phyloP scores from a whole-genome alignment of 129 eudicot species.

The Gnaphalium uliginosum region DNA sequence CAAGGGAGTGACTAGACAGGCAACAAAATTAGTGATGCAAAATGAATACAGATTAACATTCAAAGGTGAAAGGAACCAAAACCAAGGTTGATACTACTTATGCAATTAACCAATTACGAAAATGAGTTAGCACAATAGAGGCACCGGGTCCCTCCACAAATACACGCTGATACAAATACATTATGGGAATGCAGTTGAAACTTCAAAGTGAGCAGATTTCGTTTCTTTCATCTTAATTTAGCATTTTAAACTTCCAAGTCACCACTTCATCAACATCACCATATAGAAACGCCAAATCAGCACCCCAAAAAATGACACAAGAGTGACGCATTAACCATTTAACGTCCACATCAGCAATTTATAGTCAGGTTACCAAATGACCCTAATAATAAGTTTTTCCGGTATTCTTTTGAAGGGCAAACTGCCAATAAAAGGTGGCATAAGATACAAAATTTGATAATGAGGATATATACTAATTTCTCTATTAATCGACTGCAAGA shows the following conservation, averaged over 20 bases:
- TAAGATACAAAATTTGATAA: background rate
- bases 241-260: background rate
- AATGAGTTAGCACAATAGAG: background rate
- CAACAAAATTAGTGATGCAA: no score
- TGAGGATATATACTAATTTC: no score
- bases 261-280: background rate
- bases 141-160: background rate
- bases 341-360: background rate
- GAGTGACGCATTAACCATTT: background rate
- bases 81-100: background rate
- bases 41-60: background rate
- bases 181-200: background rate
- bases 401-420: background rate
- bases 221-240: background rate
- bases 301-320: background rate
- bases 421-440: background rate
- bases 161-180: background rate
- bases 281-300: background rate
- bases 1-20: no score
- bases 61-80: background rate
- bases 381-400: background rate
- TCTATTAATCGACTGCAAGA: background rate
- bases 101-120: conserved; percentile 1
- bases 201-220: background rate
- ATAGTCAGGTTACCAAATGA: background rate